Conservation (phyloP, 2,329 filamentous ascomycete genomes). For the Phaeoacremonium minimum region DNA sequence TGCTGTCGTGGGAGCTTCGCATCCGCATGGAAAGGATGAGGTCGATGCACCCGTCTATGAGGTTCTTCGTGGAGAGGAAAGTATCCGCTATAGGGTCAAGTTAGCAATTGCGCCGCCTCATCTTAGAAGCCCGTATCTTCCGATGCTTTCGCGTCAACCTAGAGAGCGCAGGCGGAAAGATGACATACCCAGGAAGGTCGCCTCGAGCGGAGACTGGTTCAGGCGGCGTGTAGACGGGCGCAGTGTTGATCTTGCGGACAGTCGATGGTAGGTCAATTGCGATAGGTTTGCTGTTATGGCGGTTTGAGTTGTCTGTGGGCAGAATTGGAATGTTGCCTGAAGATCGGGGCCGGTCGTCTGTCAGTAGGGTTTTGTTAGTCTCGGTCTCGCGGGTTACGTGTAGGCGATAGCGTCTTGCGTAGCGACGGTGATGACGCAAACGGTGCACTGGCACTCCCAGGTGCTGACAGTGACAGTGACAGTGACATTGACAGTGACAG, state of each 20-base stretch:
- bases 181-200: conserved; percentile 52
- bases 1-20: conserved; percentile 29
- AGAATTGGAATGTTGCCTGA: no score
- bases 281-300: conserved; percentile 40
- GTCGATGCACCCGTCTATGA: conserved; percentile 35
- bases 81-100: conserved; percentile 42
- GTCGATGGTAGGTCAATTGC: conserved; percentile 43
- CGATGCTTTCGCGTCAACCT: conserved; percentile 1
- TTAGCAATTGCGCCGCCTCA: conserved; percentile 7
- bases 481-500: no score
- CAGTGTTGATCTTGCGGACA: conserved; percentile 30
- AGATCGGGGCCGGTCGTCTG: conserved; percentile 1
- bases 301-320: conserved; percentile 15
- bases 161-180: conserved; percentile 1
- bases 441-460: no score
- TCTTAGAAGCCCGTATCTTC: conserved; percentile 7
- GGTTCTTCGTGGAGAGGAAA: conserved; percentile 58
- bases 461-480: no score
- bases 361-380: conserved; percentile 1
- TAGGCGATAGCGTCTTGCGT: no score
- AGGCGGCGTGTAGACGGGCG: conserved; percentile 36
- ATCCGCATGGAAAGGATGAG: conserved; percentile 48
- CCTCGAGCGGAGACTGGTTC: conserved; percentile 53
- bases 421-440: no score
- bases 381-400: no score